These are phyloP conservation scores for Talaromyces stipitatus DNA, from an alignment of 495 filamentous ascomycete genomes.

Conservation along the genomic window DNA sequence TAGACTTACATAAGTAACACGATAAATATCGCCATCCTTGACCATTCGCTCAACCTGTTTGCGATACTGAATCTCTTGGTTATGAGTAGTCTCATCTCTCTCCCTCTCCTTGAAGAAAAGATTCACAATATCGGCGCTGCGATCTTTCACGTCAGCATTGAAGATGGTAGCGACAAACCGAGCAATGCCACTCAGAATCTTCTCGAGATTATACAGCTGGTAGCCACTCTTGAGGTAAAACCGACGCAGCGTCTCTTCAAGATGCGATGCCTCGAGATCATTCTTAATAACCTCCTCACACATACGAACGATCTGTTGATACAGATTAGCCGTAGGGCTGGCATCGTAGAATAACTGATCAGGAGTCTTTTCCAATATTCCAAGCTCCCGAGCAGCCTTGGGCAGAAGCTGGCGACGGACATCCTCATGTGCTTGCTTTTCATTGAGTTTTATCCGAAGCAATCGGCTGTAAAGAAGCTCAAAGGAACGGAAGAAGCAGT, in stretches of 20 bases:
- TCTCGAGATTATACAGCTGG: conserved; percentile 82
- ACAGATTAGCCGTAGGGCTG: conserved; percentile 54
- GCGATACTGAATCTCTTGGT: conserved; percentile 75
- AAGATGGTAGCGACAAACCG: conserved; percentile 70
- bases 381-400: conserved; percentile 75
- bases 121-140: conserved; percentile 76
- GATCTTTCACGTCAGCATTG: conserved; percentile 78
- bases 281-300: conserved; percentile 61
- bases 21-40: conserved; percentile 85
- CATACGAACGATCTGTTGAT: conserved; percentile 60
- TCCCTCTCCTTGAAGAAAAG: conserved; percentile 76
- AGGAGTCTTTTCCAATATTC: conserved; percentile 67
- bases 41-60: conserved; percentile 80
- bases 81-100: conserved; percentile 72
- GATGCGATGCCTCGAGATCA: conserved; percentile 68
- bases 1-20: conserved; percentile 73
- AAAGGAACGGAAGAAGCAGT: conserved; percentile 89
- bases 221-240: conserved; percentile 86
- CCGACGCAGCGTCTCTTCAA: conserved; percentile 83
- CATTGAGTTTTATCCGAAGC: conserved; percentile 68
- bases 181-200: conserved; percentile 68
- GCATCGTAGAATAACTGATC: conserved; percentile 74
- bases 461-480: conserved; percentile 81
- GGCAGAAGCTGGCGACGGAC: conserved; percentile 54
- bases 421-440: conserved; percentile 61